phyloP scores from a whole-genome alignment of 192 early-diverging fungal genomes.

The Backusella liffmaniae region DNA sequence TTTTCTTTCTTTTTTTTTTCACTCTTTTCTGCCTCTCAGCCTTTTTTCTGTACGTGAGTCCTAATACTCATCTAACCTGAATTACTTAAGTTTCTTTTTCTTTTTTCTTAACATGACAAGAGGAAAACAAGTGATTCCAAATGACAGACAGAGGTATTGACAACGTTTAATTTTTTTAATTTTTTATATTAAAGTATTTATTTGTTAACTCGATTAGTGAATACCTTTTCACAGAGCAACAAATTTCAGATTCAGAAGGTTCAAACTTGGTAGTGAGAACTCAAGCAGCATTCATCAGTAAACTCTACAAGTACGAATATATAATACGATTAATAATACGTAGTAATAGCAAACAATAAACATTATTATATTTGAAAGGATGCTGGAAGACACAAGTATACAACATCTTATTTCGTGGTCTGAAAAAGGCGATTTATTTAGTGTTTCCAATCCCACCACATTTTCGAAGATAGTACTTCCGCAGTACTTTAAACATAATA shows the following conservation, averaged over 20 bases:
- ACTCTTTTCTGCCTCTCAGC: neutral
- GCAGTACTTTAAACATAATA: conserved; percentile 26
- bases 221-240: conserved; percentile 1
- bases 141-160: conserved; percentile 9
- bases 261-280: conserved; percentile 7
- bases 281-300: conserved; percentile 11
- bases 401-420: conserved; percentile 20
- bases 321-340: neutral
- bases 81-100: conserved; percentile 1
- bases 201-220: neutral
- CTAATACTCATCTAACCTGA: neutral
- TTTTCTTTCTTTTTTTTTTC: neutral
- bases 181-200: neutral
- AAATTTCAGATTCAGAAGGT: neutral
- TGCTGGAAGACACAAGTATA: conserved; percentile 18
- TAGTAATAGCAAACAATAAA: neutral
- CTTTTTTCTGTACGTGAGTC: neutral
- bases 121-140: neutral
- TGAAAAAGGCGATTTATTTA: conserved; percentile 19
- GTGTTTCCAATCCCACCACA: conserved; percentile 16
- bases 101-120: neutral
- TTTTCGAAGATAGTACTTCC: conserved; percentile 21
- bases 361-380: conserved; percentile 1
- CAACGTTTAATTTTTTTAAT: neutral
- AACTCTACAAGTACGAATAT: conserved; percentile 11